Evolutionary conservation across 2,329 filamentous ascomycete species (phyloP).

Genomic region (Taxawa tesnikishii): DNA sequence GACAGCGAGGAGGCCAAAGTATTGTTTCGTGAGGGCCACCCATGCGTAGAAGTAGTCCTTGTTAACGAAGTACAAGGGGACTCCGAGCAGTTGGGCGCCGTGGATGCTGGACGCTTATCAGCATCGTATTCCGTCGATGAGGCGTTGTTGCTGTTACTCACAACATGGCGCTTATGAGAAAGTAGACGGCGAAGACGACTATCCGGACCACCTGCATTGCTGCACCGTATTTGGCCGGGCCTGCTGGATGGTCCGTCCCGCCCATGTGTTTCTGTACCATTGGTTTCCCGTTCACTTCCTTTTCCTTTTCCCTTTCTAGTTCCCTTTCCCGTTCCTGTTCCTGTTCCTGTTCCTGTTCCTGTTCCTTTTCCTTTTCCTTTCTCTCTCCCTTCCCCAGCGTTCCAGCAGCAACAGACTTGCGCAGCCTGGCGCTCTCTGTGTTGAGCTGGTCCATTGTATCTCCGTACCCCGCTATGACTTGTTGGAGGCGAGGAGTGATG

Average conservation of each 20-base stretch:
- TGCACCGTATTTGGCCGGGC: slow-evolving; percentile 28
- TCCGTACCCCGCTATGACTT: too few relatives aligned
- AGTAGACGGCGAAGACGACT: slow-evolving; percentile 31
- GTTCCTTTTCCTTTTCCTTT: neutral
- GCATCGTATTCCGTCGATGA: neutral
- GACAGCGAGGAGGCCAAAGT: slow-evolving; percentile 63
- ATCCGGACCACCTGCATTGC: slow-evolving; percentile 30
- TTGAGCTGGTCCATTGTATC: slow-evolving; percentile 4
- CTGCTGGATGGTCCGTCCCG: slow-evolving; percentile 18
- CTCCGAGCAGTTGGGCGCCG: slow-evolving; percentile 58
- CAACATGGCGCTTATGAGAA: slow-evolving; percentile 29
- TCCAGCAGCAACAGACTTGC: neutral
- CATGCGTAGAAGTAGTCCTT: slow-evolving; percentile 69
- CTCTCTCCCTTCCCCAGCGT: slow-evolving; percentile 3
- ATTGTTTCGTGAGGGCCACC: slow-evolving; percentile 77
- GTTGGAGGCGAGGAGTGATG: too few relatives aligned
- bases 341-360: slow-evolving; percentile 1
- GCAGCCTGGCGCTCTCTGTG: slow-evolving; percentile 4
- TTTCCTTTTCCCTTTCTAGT: slow-evolving; percentile 1
- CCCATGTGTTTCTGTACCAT: too few relatives aligned
- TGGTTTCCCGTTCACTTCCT: neutral
- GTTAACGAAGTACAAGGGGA: slow-evolving; percentile 62
- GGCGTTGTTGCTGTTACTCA: slow-evolving; percentile 9
- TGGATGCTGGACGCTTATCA: slow-evolving; percentile 29
- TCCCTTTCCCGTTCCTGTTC: slow-evolving; percentile 7